phyloP scores from a whole-genome alignment of 2,329 filamentous ascomycete species.

The Ophiostoma himal-ulmi region DNA sequence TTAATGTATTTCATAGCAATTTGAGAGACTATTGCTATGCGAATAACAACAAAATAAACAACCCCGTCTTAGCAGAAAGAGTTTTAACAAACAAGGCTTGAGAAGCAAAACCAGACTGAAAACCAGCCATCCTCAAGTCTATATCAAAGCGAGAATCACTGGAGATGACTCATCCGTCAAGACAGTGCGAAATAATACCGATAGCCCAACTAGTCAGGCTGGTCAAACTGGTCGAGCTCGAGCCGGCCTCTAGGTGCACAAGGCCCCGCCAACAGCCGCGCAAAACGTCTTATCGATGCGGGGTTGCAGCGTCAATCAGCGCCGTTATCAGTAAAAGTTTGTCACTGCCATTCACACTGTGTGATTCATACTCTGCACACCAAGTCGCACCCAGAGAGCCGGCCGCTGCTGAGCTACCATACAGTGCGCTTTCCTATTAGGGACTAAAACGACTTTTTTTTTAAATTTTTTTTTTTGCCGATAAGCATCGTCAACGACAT shows the following conservation, averaged over 20 bases:
- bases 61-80: too few species aligned
- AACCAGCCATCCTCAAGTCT: background rate
- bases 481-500: constrained; percentile 16
- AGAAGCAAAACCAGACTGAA: too few species aligned
- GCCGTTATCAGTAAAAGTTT: constrained; percentile 4
- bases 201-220: too few species aligned
- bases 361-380: background rate
- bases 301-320: background rate
- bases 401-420: background rate
- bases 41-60: too few species aligned
- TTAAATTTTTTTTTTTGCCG: constrained; percentile 8
- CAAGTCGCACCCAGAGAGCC: too few species aligned
- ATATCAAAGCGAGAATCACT: background rate
- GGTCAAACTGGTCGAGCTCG: too few species aligned
- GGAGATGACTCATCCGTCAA: too few species aligned
- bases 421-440: background rate
- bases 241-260: background rate
- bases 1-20: too few species aligned
- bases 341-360: background rate
- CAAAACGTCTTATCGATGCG: background rate
- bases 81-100: too few species aligned
- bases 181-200: background rate
- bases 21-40: too few species aligned
- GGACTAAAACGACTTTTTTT: background rate
- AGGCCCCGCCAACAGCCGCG: background rate